Evolutionary conservation across 257 asterid genomes (phyloP), one percentile per base, ranked within the genome.

Genomic region (Handroanthus guayacan): DNA sequence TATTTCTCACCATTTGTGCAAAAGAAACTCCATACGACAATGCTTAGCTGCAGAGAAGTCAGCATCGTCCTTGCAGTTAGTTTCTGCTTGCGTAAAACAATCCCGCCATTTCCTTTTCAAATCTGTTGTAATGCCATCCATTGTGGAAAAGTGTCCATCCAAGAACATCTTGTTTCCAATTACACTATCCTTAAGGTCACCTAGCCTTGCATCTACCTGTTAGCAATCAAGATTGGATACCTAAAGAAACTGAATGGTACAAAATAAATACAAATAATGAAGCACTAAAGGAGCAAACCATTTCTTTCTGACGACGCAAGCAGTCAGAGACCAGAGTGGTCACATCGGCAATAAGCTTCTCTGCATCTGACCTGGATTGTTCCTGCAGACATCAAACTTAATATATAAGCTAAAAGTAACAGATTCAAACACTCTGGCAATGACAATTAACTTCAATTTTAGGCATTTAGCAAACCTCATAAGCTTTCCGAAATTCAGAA

Each of bases 91-190:
- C 51, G 70, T 63, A 78, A 78, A 87, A 75, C 82, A 87, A 81
- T 92, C 96, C 80, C 85, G 88, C 94, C 97, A 92, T 87, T 92
- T 92, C 81, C 97, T 83, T 85, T 91, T 89, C 61, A 91, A 78
- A 74, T 88, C 96, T 69, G 87, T 77, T 31, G 96, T 82, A 76
- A 91, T 89, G 75, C 87, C 88, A 55, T 82, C 89, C 86, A 91
- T 77, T 8, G 85, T 64, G 34, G 85, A 81, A 76, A 84, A 77
- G 69, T 88, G 96, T n/a, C 92, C 89, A 64, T 88, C 90, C 84
- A 89, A 64, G 81, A 85, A 88, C 67, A 67, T 68, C 80, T 82
- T 89, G 65, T 82, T 91, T 67, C 84, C 92, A 25, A 44, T 14
- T 61, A 86, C 90, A 54, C 86, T 85, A 60, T 84, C 96, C 79